Evolutionary conservation across 257 asterid species (phyloP).

Genomic region (Solanum paucissectum): DNA sequence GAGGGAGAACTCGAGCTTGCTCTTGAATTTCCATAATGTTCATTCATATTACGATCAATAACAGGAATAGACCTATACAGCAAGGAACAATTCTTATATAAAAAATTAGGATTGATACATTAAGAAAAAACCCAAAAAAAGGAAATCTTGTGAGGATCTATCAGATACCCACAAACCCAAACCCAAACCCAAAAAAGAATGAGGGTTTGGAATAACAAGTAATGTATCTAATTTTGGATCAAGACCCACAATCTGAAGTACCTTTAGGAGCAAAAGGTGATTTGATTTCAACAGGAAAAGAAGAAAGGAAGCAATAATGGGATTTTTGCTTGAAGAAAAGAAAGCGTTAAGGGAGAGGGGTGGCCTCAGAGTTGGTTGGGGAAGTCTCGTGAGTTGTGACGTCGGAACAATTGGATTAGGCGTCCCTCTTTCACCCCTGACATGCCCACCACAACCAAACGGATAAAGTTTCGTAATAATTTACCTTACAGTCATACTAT

Average conservation of each 20-base stretch:
- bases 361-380: background rate
- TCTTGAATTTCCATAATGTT: constrained; percentile 26
- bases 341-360: background rate
- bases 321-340: background rate
- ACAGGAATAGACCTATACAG: background rate
- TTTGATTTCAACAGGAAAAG: background rate
- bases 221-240: background rate
- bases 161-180: background rate
- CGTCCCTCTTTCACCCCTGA: background rate
- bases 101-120: background rate
- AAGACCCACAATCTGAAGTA: background rate
- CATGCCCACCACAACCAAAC: background rate
- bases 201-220: background rate
- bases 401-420: background rate
- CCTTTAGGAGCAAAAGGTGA: background rate
- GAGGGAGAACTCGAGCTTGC: constrained; percentile 51
- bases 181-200: background rate
- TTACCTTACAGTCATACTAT: no score
- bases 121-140: background rate
- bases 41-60: constrained; percentile 21
- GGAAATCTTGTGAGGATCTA: background rate
- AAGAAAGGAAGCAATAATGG: background rate
- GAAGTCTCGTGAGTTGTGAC: background rate
- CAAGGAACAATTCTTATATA: background rate
- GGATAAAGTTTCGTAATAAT: background rate